Evolutionary conservation across 768 basidiomycete species (phyloP), one percentile per base, ranked within the genome.

Genomic region (Calocybe cyanea): DNA sequence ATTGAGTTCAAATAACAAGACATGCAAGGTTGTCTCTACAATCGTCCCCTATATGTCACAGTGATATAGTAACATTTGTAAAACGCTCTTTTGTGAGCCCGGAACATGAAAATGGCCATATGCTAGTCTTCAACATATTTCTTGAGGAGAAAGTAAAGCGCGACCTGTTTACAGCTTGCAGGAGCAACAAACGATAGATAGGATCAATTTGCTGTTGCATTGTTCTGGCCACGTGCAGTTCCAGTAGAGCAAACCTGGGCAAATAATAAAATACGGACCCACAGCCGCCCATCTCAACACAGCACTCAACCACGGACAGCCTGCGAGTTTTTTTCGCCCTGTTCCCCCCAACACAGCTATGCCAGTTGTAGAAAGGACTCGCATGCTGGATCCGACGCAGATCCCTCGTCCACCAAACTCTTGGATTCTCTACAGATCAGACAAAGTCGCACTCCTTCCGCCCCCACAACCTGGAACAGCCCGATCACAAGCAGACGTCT

Each of bases 351-450:
- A 21, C n/a, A 19, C 7, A 33, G 6, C 28, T 7, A 54, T 54
- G 53, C 54, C 53, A 7, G 46, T 38, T 17, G 41, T 46, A 19
- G 45, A 46, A 39, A 54, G 18, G 25, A 38, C 28, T 1, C 49
- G 48, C 7, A 3, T n/a, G 28, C 28, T 37, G 10, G 41, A 40
- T 38, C 17, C 33, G 23, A 49, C 64, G 14, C 63, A 71, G 45
- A 70, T 74, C 4, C 83, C 84, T 8, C 75, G 89, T 0, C 88
- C 89, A 2, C 80, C 82, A 8, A 92, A 91, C 58, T 81, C 88
- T 0, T 92, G 87, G 86, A 91, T 92, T 48, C 52, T 91, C 13
- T 92, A 86, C 63, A 79, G 89, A 33, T 78, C 83, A 2, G 73
- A 79, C 50, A 80, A 76, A 57, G 67, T 78, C 34, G 64, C 62